A percentile compares a stretch with the other conserved stretches of the same genome.
phyloP scores from a whole-genome alignment of 208 protist species.

The Histomonas meleagridis region DNA sequence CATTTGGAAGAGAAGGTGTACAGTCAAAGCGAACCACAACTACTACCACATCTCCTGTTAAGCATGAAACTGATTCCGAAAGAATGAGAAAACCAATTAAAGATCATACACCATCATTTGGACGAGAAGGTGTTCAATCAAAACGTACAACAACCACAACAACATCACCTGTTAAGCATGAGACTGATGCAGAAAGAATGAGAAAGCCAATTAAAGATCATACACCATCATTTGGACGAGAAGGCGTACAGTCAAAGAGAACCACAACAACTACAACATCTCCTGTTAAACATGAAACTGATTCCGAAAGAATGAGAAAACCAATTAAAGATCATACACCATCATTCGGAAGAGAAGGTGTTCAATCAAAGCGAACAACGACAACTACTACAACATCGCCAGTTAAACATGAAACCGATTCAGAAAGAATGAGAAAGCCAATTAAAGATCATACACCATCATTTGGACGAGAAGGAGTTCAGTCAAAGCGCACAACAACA shows the following conservation, averaged over 20 bases:
- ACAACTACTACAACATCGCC: not conserved
- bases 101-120: slow-evolving; percentile 21
- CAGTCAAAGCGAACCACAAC: not conserved
- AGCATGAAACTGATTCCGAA: not conserved
- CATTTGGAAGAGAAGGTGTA: not conserved
- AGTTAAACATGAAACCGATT: too few species aligned
- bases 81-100: slow-evolving; percentile 24
- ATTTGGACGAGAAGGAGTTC: not conserved
- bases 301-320: slow-evolving; percentile 3
- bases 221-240: slow-evolving; percentile 5
- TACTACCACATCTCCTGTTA: not conserved
- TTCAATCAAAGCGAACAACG: not conserved
- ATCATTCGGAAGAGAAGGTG: not conserved
- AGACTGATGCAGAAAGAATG: not conserved
- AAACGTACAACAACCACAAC: not conserved
- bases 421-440: slow-evolving; percentile 16
- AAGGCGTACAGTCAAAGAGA: not conserved
- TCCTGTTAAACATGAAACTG: not conserved
- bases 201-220: slow-evolving; percentile 17
- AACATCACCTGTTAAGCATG: not conserved
- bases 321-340: slow-evolving; percentile 18
- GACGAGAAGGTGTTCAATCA: not conserved
- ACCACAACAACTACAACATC: not conserved
- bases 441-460: slow-evolving; percentile 29
- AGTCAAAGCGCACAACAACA: not conserved